Conservation (phyloP, 1,284 basidiomycete species). For the Ganoderma leucocontextum region DNA sequence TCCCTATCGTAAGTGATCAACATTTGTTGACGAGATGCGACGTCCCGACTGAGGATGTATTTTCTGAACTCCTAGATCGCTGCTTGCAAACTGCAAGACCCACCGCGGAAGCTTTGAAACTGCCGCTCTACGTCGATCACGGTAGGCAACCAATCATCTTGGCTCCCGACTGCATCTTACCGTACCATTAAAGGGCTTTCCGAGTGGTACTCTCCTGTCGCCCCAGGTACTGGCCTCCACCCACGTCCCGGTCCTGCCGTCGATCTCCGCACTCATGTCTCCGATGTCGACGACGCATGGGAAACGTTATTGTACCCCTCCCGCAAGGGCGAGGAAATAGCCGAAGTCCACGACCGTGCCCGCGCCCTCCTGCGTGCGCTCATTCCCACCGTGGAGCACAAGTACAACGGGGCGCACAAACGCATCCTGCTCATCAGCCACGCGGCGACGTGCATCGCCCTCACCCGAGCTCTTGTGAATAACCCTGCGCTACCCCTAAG, state of each 20-base stretch:
- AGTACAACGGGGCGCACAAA: slow-evolving; percentile 51
- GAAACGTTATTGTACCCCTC: slow-evolving; percentile 73
- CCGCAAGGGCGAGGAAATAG: slow-evolving; percentile 75
- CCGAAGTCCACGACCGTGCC: slow-evolving; percentile 69
- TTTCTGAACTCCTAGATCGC: slow-evolving; percentile 60
- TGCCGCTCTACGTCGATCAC: slow-evolving; percentile 82
- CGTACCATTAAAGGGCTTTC: slow-evolving; percentile 62
- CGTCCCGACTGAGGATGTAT: background rate
- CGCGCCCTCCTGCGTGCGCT: slow-evolving; percentile 62
- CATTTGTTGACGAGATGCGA: background rate
- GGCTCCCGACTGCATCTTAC: background rate
- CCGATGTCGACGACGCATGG: slow-evolving; percentile 69
- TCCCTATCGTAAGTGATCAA: slow-evolving; percentile 68
- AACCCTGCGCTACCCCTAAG: slow-evolving; percentile 59
- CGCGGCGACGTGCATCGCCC: slow-evolving; percentile 80
- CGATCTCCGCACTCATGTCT: slow-evolving; percentile 60
- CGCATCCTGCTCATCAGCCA: slow-evolving; percentile 78
- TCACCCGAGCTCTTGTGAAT: slow-evolving; percentile 68
- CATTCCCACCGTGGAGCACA: slow-evolving; percentile 56
- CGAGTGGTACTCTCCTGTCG: slow-evolving; percentile 87
- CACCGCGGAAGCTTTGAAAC: slow-evolving; percentile 61
- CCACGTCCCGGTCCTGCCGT: slow-evolving; percentile 68
- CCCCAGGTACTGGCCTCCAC: slow-evolving; percentile 72
- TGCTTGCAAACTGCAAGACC: slow-evolving; percentile 85
- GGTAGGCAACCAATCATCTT: slow-evolving; percentile 53